A percentile compares a stretch with the other conserved stretches of the same genome.
These are phyloP conservation scores for Amyloporia xantha DNA, from an alignment of 768 basidiomycete species.

Conservation along the genomic window DNA sequence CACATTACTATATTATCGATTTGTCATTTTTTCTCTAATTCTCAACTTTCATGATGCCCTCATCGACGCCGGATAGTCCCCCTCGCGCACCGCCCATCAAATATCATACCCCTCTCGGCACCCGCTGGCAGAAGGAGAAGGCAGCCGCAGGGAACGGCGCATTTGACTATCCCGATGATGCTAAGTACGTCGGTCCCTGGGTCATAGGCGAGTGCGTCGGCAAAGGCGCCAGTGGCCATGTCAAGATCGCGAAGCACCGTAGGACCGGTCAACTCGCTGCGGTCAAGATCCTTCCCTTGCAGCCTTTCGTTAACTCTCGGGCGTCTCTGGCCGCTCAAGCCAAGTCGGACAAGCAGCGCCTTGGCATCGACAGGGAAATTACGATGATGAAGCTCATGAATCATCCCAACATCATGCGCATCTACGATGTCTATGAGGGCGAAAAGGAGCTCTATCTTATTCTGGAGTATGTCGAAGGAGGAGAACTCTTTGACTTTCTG, in stretches of 20 bases:
- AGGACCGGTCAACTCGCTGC: slow-evolving; percentile 89
- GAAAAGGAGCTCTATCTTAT: slow-evolving; percentile 87
- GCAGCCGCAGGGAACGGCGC: slow-evolving; percentile 69
- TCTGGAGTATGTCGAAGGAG: slow-evolving; percentile 92
- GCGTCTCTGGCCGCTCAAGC: slow-evolving; percentile 59
- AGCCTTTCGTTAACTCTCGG: slow-evolving; percentile 68
- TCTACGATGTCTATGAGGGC: slow-evolving; percentile 95
- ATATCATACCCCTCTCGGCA: slow-evolving; percentile 64
- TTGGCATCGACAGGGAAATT: slow-evolving; percentile 90
- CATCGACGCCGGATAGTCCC: slow-evolving; percentile 35
- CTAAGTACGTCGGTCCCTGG: slow-evolving; percentile 86
- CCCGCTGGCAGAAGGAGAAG: slow-evolving; percentile 85
- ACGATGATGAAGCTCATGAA: slow-evolving; percentile 99
- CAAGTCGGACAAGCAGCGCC: slow-evolving; percentile 73
- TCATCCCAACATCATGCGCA: slow-evolving; percentile 92
- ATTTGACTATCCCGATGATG: slow-evolving; percentile 81
- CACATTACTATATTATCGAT: slow-evolving; percentile 3
- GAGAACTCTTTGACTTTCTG: slow-evolving; percentile 94
- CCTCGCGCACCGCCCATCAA: slow-evolving; percentile 68
- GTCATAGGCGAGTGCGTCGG: slow-evolving; percentile 90
- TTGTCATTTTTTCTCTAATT: slow-evolving; percentile 4
- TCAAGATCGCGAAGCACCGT: slow-evolving; percentile 86
- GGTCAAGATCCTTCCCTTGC: slow-evolving; percentile 89
- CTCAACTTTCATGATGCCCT: slow-evolving; percentile 4
- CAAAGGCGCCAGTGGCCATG: slow-evolving; percentile 89